Conservation (phyloP, 2,329 filamentous ascomycete genomes). For the Trichoderma guizhouense region DNA sequence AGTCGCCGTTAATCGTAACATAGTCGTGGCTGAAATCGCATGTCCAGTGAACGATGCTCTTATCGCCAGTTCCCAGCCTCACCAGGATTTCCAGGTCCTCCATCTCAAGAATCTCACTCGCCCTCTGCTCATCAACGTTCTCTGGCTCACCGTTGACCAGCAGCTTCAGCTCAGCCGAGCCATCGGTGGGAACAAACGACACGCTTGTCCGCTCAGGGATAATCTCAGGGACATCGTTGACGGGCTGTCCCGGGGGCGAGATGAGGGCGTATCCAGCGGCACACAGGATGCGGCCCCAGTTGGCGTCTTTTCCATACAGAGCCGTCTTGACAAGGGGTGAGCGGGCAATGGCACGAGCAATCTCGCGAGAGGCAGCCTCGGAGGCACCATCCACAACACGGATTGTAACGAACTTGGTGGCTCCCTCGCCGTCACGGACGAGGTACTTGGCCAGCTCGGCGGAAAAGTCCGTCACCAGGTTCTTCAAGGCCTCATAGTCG, state of each 20-base stretch:
- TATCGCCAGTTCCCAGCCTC: slow-evolving; percentile 63
- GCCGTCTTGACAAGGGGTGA: slow-evolving; percentile 97
- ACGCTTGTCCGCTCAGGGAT: slow-evolving; percentile 70
- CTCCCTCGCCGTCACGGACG: slow-evolving; percentile 93
- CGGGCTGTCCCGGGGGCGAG: slow-evolving; percentile 54
- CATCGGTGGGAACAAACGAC: slow-evolving; percentile 73
- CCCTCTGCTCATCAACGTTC: slow-evolving; percentile 70
- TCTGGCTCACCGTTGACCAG: slow-evolving; percentile 79
- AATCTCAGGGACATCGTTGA: slow-evolving; percentile 61
- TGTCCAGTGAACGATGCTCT: slow-evolving; percentile 75
- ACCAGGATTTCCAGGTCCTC: slow-evolving; percentile 80
- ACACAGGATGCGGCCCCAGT: slow-evolving; percentile 96
- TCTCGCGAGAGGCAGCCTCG: slow-evolving; percentile 68
- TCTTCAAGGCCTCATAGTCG: slow-evolving; percentile 69
- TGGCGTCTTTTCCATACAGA: slow-evolving; percentile 93
- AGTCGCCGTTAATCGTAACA: slow-evolving; percentile 66
- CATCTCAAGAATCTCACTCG: slow-evolving; percentile 71
- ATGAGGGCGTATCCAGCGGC: slow-evolving; percentile 79
- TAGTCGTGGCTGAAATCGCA: slow-evolving; percentile 86
- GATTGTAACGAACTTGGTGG: slow-evolving; percentile 96
- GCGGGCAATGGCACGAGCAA: slow-evolving; percentile 83
- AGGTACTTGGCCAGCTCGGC: slow-evolving; percentile 86
- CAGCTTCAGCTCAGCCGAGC: slow-evolving; percentile 71
- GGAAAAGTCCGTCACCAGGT: slow-evolving; percentile 72
- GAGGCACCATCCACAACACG: slow-evolving; percentile 71